phyloP scores from a whole-genome alignment of 306 rosid genomes.

The Cicer cuneatum region DNA sequence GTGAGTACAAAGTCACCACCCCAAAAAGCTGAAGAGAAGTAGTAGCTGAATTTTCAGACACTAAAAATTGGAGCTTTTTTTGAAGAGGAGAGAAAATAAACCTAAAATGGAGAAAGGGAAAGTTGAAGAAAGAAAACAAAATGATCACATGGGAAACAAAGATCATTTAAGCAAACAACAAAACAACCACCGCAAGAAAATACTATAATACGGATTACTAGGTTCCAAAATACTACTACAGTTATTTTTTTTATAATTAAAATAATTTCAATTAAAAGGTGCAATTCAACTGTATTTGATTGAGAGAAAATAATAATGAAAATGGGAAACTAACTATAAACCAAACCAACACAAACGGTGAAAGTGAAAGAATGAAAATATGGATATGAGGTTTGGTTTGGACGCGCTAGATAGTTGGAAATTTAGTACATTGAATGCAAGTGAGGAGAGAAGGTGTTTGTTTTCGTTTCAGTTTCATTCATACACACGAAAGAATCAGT shows the following conservation, averaged over 20 bases:
- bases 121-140: constrained; percentile 47
- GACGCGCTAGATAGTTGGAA: constrained; percentile 56
- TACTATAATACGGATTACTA: constrained; percentile 46
- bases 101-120: constrained; percentile 48
- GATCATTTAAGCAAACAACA: constrained; percentile 37
- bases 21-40: constrained; percentile 43
- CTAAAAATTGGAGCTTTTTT: constrained; percentile 56
- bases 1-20: constrained; percentile 45
- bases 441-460: background rate
- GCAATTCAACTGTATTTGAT: constrained; percentile 37
- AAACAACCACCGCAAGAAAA: constrained; percentile 51
- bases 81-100: constrained; percentile 1
- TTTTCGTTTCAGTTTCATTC: background rate
- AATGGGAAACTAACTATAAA: background rate
- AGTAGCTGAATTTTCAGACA: constrained; percentile 38
- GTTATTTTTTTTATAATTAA: constrained; percentile 1
- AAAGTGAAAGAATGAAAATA: constrained; percentile 37
- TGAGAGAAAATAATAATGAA: background rate
- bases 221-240: constrained; percentile 43
- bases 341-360: constrained; percentile 15
- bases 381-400: constrained; percentile 43
- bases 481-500: constrained; percentile 33
- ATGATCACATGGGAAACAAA: constrained; percentile 68
- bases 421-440: background rate
- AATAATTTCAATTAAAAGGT: constrained; percentile 34